phyloP scores from a whole-genome alignment of 2,329 filamentous ascomycete genomes.

The Erysiphe pulchra region DNA sequence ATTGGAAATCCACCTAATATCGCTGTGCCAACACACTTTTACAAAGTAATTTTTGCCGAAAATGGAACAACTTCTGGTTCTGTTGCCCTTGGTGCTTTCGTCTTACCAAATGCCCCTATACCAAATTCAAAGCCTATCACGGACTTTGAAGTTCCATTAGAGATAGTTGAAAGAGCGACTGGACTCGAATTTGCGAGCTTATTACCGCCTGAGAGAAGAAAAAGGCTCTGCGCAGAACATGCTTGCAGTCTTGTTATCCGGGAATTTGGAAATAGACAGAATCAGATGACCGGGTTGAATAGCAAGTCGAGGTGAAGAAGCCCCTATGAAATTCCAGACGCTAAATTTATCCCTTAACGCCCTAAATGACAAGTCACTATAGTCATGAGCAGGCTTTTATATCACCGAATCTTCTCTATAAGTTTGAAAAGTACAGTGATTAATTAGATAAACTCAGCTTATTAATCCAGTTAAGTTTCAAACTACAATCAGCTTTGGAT shows the following conservation, averaged over 20 bases:
- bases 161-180: slow-evolving; percentile 75
- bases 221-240: slow-evolving; percentile 65
- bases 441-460: too few relatives aligned
- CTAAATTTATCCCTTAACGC: too few relatives aligned
- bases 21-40: slow-evolving; percentile 94
- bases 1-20: slow-evolving; percentile 85
- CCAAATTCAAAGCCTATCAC: slow-evolving; percentile 63
- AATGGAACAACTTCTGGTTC: slow-evolving; percentile 43
- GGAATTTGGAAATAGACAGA: slow-evolving; percentile 43
- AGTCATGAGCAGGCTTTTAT: too few relatives aligned
- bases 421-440: too few relatives aligned
- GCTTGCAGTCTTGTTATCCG: slow-evolving; percentile 59
- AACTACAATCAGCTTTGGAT: too few relatives aligned
- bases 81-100: slow-evolving; percentile 80
- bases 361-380: too few relatives aligned
- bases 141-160: slow-evolving; percentile 87
- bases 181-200: slow-evolving; percentile 76
- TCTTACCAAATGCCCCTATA: slow-evolving; percentile 77
- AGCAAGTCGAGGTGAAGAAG: too few relatives aligned
- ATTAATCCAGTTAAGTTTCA: too few relatives aligned
- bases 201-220: slow-evolving; percentile 46
- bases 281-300: slow-evolving; percentile 7
- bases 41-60: slow-evolving; percentile 95
- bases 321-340: too few relatives aligned
- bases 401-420: too few relatives aligned